These are phyloP conservation scores for Cetradonia linearis DNA, from an alignment of 495 filamentous ascomycete genomes.

Conservation along the genomic window DNA sequence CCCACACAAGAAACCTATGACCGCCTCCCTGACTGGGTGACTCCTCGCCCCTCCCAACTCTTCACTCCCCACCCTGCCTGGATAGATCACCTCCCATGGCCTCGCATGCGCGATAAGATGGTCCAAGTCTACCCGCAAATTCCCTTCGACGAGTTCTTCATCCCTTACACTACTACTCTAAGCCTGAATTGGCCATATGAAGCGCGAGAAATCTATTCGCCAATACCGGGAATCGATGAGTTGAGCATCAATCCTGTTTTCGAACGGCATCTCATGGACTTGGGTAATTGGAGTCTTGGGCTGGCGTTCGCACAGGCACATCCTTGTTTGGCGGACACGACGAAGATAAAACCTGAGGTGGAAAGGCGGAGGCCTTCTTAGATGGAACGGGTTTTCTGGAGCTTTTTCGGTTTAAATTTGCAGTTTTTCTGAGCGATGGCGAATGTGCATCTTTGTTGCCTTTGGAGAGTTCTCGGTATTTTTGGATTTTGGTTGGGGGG, in stretches of 20 bases:
- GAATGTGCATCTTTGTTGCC: too few relatives aligned
- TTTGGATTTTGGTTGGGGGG: too few relatives aligned
- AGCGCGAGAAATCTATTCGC: constrained; percentile 48
- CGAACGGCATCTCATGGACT: constrained; percentile 56
- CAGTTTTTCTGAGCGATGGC: neutral
- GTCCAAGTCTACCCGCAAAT: constrained; percentile 31
- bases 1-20: constrained; percentile 66
- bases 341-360: constrained; percentile 33
- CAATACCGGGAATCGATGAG: constrained; percentile 44
- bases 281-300: constrained; percentile 72
- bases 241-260: constrained; percentile 70
- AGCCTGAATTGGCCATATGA: constrained; percentile 73
- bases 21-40: constrained; percentile 56
- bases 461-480: too few relatives aligned
- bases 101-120: constrained; percentile 52
- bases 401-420: neutral
- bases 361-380: constrained; percentile 6
- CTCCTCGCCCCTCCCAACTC: constrained; percentile 51
- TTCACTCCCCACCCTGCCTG: constrained; percentile 58
- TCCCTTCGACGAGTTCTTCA: constrained; percentile 67
- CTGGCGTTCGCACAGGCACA: constrained; percentile 53
- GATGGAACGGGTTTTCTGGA: neutral
- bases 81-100: constrained; percentile 71
- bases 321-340: constrained; percentile 48
- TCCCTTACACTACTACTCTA: constrained; percentile 64